phyloP scores from a whole-genome alignment of 805 yeast genomes.

The Wickerhamomyces ciferrii region DNA sequence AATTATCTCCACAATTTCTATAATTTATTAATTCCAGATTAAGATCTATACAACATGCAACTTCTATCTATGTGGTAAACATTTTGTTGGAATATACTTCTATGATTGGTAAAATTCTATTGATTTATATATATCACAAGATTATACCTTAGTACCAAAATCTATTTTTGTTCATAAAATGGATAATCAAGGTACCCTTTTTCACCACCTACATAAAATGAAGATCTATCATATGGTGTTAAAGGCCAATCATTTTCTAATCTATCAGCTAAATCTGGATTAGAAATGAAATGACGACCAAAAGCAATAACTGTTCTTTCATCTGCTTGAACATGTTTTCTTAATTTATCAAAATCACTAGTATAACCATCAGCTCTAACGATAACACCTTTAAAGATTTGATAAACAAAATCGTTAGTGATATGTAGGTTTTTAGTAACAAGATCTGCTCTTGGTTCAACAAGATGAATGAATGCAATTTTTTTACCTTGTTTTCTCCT shows the following conservation, averaged over 20 bases:
- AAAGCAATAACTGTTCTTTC: slow-evolving; percentile 33
- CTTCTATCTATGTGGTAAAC: no score
- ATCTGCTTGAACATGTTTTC: slow-evolving; percentile 13
- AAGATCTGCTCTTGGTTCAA: slow-evolving; percentile 33
- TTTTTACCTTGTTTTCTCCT: slow-evolving; percentile 29
- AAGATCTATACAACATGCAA: no score
- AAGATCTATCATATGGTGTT: slow-evolving; percentile 32
- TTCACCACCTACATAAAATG: slow-evolving; percentile 6
- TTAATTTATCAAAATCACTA: slow-evolving; percentile 3
- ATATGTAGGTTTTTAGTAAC: slow-evolving; percentile 16
- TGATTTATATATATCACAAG: no score
- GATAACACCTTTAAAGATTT: slow-evolving; percentile 16
- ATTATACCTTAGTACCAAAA: no score
- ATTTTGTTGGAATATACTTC: no score
- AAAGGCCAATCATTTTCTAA: slow-evolving; percentile 26
- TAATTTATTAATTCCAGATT: no score
- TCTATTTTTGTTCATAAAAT: background rate
- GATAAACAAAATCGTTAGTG: slow-evolving; percentile 15
- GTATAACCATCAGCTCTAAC: slow-evolving; percentile 32
- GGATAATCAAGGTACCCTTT: background rate
- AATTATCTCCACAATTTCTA: no score
- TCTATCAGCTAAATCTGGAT: slow-evolving; percentile 35
- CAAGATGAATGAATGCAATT: slow-evolving; percentile 36
- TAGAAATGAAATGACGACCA: slow-evolving; percentile 31
- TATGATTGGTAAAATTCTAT: no score